A percentile compares a stretch with the other conserved stretches of the same genome.
Evolutionary conservation across 2,329 filamentous ascomycete species (phyloP).

Genomic region (Colletotrichum caudatum): DNA sequence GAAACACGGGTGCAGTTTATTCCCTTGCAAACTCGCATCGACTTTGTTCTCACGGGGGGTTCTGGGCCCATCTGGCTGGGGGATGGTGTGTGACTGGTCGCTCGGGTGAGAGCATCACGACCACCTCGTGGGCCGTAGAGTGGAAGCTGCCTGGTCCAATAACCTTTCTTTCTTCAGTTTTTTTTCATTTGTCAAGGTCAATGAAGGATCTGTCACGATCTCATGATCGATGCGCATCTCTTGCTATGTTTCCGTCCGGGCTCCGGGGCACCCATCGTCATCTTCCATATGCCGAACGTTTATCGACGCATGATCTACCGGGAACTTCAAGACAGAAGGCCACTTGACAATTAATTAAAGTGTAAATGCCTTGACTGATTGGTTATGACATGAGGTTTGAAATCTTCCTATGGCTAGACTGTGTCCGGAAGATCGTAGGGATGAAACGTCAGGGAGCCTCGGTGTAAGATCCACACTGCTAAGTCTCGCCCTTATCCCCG

Average conservation of each 20-base stretch:
- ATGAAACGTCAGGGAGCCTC: conserved; percentile 34
- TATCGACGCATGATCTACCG: conserved; percentile 13
- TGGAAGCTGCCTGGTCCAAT: not conserved
- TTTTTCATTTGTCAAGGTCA: not conserved
- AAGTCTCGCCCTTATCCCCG: not conserved
- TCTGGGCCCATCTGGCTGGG: not conserved
- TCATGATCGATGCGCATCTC: conserved; percentile 22
- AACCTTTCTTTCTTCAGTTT: not conserved
- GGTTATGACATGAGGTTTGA: not conserved
- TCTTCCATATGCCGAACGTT: conserved; percentile 17
- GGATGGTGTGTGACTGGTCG: not conserved
- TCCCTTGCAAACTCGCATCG: conserved; percentile 10
- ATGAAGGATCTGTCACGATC: not conserved
- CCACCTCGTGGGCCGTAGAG: not conserved
- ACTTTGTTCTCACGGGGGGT: conserved; percentile 6
- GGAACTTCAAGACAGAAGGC: not conserved
- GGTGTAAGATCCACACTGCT: conserved; percentile 20
- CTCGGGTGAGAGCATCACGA: not conserved
- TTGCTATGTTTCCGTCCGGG: not conserved
- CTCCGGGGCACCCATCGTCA: not conserved
- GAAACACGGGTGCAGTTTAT: conserved; percentile 26
- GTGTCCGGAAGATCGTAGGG: conserved; percentile 36
- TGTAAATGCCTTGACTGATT: not conserved
- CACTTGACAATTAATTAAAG: not conserved
- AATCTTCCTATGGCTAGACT: not conserved